Conservation (phyloP, 2,329 filamentous ascomycete genomes). For the Cladophialophora chaetospira region DNA sequence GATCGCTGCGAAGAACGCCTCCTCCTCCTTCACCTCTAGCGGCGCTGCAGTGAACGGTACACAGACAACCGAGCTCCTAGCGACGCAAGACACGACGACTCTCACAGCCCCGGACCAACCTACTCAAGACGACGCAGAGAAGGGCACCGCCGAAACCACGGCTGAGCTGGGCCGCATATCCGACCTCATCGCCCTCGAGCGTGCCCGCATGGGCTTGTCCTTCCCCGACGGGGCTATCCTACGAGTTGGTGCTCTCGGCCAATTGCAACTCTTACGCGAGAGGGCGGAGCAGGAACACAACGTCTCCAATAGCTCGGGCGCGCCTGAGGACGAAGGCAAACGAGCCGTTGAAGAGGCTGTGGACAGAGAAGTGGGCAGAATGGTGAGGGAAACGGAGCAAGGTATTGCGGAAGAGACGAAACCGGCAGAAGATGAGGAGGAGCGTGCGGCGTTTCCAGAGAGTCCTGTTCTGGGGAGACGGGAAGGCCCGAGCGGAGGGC, state of each 20-base stretch:
- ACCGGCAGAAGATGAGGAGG: slow-evolving; percentile 38
- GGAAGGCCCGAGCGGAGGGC: slow-evolving; percentile 6
- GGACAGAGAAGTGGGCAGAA: slow-evolving; percentile 45
- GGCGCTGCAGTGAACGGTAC: background rate
- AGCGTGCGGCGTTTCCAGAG: slow-evolving; percentile 36
- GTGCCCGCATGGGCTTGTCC: slow-evolving; percentile 45
- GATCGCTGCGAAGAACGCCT: slow-evolving; percentile 21
- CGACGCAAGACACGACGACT: background rate
- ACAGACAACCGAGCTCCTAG: background rate
- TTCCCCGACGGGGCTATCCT: slow-evolving; percentile 50
- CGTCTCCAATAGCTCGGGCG: too few species aligned
- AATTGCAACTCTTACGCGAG: slow-evolving; percentile 45
- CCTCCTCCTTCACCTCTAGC: slow-evolving; percentile 6
- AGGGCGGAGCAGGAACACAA: slow-evolving; percentile 53
- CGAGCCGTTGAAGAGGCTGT: slow-evolving; percentile 37
- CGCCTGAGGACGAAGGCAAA: slow-evolving; percentile 52
- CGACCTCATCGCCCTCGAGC: slow-evolving; percentile 39
- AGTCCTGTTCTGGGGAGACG: slow-evolving; percentile 34
- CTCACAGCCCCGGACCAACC: background rate
- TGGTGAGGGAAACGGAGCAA: slow-evolving; percentile 57
- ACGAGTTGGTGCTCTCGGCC: slow-evolving; percentile 49
- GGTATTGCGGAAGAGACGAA: slow-evolving; percentile 49
- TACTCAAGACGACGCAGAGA: slow-evolving; percentile 8
- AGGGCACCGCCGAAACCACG: slow-evolving; percentile 20
- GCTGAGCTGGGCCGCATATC: slow-evolving; percentile 36